Base-by-base conservation (phyloP, 192 early-diverging fungal genomes). In the Bifiguratus adelaidae region DNA sequence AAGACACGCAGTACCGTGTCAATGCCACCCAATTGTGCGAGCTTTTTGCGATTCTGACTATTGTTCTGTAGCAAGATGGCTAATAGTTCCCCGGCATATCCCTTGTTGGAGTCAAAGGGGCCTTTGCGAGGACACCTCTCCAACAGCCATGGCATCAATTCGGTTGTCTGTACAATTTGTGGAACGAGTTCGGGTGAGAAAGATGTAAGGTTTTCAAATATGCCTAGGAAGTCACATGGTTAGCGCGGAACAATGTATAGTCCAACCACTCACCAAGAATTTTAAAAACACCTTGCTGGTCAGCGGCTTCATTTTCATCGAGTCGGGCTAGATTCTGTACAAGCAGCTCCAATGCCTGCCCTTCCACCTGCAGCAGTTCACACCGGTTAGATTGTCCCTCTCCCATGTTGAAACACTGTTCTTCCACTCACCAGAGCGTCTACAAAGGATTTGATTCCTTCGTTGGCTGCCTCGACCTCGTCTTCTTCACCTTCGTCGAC, bases 191-290 rank as follows among this genome's bases (percentile, higher is more conserved):
- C 22, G 1, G 82, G 67, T 47, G 92, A 80, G 3, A 91, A 74
- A 12, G 85, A 76, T 2, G 85, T 79, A 4, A 93, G 58, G 59
- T 94, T 95, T 45, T 96, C 95, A 44, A 94, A 65, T 2, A 96
- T 68, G 28, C 70, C 74, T 75, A 45, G 35, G 3, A 26, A 16
- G 48, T 48, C 16, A 45, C 11, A 23, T 9, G 20, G 19, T 50
- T 19, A 7, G 12, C n/a, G 22, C 43, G 8, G 40, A 33, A 20
- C 19, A 35, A 8, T 19, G 25, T 15, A 7, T 16, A 46, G 18
- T 41, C 7, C 41, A 1, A 22, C 11, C 0, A 36, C 40, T 30
- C 55, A 52, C 84, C 74, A 44, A 96, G 61, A 1, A 78, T 85
- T 42, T 85, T 84, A 58, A 92, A 92, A 7, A 91, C 77, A 32